Conservation (phyloP, 441 rosid genomes). For the Mallotus repandus region DNA sequence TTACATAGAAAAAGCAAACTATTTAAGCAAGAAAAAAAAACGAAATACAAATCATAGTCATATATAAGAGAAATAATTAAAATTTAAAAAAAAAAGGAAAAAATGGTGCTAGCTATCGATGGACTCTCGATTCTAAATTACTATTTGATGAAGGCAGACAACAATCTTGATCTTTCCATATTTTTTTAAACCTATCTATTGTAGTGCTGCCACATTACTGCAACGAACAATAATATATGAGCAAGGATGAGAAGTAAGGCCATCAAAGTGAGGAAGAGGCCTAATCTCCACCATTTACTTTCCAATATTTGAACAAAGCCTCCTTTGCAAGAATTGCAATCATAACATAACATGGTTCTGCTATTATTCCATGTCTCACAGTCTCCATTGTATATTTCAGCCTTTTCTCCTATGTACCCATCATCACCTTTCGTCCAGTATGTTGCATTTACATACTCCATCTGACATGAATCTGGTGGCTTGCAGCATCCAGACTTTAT, state of each 20-base stretch:
- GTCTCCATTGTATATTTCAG: constrained; percentile 24
- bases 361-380: constrained; percentile 61
- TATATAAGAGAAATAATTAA: neutral
- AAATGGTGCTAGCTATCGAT: neutral
- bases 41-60: neutral
- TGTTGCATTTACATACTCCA: constrained; percentile 63
- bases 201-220: constrained; percentile 49
- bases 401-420: neutral
- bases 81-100: too few relatives aligned
- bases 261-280: constrained; percentile 55
- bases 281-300: constrained; percentile 71
- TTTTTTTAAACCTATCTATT: constrained; percentile 1
- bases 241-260: constrained; percentile 51
- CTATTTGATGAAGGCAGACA: neutral
- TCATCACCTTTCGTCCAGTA: constrained; percentile 43
- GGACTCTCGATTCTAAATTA: neutral
- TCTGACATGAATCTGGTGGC: constrained; percentile 57
- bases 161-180: too few relatives aligned
- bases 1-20: neutral
- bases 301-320: constrained; percentile 49
- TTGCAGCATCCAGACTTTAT: constrained; percentile 71
- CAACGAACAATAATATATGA: constrained; percentile 55
- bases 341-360: constrained; percentile 44
- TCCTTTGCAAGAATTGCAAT: constrained; percentile 53
- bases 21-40: neutral